Evolutionary conservation across 2,329 filamentous ascomycete genomes (phyloP), one percentile per base, ranked within the genome.

Genomic region (Trichophaea hybrida): DNA sequence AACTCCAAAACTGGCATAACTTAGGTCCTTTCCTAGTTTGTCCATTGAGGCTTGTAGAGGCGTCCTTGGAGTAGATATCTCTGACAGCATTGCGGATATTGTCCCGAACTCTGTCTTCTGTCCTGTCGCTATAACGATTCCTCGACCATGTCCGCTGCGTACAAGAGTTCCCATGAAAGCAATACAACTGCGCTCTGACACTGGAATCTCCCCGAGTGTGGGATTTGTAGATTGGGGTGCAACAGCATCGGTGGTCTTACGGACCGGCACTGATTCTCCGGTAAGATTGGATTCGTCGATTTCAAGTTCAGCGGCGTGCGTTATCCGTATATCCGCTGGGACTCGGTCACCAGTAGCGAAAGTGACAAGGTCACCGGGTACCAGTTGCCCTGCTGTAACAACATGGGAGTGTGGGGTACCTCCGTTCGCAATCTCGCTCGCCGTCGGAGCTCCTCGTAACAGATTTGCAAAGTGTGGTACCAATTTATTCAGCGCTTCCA

Each of bases 151-250:
- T 8, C 93, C 93, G 38, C 91, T 96, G 66, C 91, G 88, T 37
- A 98, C 89, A 65, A 98, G 73, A 2, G 93, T 98, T 33, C 93
- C 93, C 90, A 98, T 97, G 72, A 96, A 97, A 1, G 90, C 93
- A 71, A 98, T 90, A 69, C 98, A 97, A 68, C 85, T 86, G 67
- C 84, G 81, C 57, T 86, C 84, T 63, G 86, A 86, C 55, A 86
- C 74, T 53, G 81, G 78, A 49, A 86, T 79, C 65, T 86, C 83
- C 33, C 80, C 80, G 62, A 77, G 81, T 65, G 78, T 81, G 52
- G 75, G 79, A n/a, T 66, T 60, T 4, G 63, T 55, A 7, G 62
- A 57, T 6, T 64, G 61, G 7, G 73, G 69, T 65, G 71, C 59
- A 65, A 72, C 66, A 1, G 82, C 80, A 17, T 87, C 82, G 1